These are phyloP conservation scores for Aurantiochytrium sp. DNA, from an alignment of 108 stramenopile species.

Conservation along the genomic window DNA sequence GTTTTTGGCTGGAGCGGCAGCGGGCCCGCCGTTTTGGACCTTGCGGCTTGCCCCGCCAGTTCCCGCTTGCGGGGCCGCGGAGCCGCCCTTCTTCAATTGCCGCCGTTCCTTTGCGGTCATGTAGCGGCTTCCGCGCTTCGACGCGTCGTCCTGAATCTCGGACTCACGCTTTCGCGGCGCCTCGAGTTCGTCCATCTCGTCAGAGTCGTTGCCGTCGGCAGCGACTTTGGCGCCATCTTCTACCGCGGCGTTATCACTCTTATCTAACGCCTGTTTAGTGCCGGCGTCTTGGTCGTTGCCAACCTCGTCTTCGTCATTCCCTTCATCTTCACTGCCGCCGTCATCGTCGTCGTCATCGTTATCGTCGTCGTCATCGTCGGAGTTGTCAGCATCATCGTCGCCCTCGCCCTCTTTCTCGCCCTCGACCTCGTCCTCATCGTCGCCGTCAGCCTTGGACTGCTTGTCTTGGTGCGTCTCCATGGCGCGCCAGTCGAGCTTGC, in stretches of 20 bases:
- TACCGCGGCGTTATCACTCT: not conserved
- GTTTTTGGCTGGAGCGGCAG: not conserved
- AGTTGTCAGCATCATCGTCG: conserved; percentile 40
- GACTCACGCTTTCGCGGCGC: not conserved
- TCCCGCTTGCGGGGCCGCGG: too few relatives aligned
- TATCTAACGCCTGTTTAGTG: too few relatives aligned
- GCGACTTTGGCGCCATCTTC: conserved; percentile 48
- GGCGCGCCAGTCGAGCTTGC: not conserved
- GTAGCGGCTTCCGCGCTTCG: not conserved
- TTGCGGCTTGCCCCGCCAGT: too few relatives aligned
- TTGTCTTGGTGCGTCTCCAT: too few relatives aligned
- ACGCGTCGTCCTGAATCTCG: not conserved
- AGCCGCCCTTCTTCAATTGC: not conserved
- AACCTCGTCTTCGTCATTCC: too few relatives aligned
- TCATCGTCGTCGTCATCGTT: conserved; percentile 31
- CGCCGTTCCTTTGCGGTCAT: not conserved
- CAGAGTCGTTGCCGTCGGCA: conserved; percentile 8
- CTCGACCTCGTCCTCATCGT: not conserved
- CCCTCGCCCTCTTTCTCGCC: not conserved
- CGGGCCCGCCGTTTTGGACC: not conserved
- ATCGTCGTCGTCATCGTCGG: conserved; percentile 66
- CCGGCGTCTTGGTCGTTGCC: too few relatives aligned
- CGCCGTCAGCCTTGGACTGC: too few relatives aligned
- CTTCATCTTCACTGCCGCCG: not conserved
- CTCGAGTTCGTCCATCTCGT: not conserved